These are phyloP conservation scores for Magnusiomyces sp. DNA, from an alignment of 1,139 yeast genomes.

Conservation along the genomic window DNA sequence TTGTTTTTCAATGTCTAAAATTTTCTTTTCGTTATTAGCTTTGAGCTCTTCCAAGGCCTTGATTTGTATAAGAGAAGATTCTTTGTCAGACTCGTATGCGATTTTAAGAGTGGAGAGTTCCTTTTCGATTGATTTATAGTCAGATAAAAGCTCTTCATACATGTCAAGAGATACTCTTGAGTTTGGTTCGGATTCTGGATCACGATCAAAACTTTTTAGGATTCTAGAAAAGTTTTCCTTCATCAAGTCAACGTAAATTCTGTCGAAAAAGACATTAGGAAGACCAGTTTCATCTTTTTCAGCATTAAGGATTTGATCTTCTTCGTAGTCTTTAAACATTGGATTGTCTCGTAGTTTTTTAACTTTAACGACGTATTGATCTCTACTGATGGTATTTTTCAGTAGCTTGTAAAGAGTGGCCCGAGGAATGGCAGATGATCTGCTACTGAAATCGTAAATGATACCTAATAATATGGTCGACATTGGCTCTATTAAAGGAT, in stretches of 20 bases:
- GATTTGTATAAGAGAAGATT: conserved; percentile 17
- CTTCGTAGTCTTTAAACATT: conserved; percentile 47
- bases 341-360: conserved; percentile 60
- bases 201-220: conserved; percentile 61
- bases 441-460: conserved; percentile 72
- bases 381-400: conserved; percentile 66
- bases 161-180: conserved; percentile 59
- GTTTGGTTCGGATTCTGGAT: conserved; percentile 65
- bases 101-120: conserved; percentile 26
- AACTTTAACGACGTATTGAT: conserved; percentile 66
- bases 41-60: conserved; percentile 18
- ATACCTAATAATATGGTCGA: conserved; percentile 66
- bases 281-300: conserved; percentile 72
- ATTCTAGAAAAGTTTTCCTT: conserved; percentile 66
- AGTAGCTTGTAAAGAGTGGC: conserved; percentile 54
- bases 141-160: conserved; percentile 53
- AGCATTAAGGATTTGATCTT: conserved; percentile 38
- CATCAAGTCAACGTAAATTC: conserved; percentile 53
- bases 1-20: conserved; percentile 15
- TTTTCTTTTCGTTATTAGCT: conserved; percentile 13
- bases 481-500: conserved; percentile 65
- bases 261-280: conserved; percentile 71
- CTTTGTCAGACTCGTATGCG: conserved; percentile 16
- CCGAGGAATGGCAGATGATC: conserved; percentile 62
- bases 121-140: conserved; percentile 33